A percentile compares a stretch with the other conserved stretches of the same genome.
Conservation (phyloP, 2,329 filamentous ascomycete genomes). For the Trichocomaceae sp. region DNA sequence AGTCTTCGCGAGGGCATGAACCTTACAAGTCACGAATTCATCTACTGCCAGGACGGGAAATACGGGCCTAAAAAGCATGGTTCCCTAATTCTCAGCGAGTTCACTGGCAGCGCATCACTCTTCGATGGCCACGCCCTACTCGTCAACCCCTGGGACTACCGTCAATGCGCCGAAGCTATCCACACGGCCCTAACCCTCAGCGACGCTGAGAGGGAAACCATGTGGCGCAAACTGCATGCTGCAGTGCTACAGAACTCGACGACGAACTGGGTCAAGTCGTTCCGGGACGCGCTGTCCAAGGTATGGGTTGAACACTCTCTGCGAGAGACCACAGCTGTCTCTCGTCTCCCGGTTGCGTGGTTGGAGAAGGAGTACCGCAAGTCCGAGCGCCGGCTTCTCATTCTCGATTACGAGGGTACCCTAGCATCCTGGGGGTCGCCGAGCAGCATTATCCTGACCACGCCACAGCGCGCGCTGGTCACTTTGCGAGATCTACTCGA, state of each 20-base stretch:
- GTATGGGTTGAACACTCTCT: slow-evolving; percentile 79
- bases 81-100: slow-evolving; percentile 87
- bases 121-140: slow-evolving; percentile 74
- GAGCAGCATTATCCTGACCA: slow-evolving; percentile 76
- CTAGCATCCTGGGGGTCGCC: slow-evolving; percentile 81
- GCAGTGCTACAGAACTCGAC: slow-evolving; percentile 77
- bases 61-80: slow-evolving; percentile 70
- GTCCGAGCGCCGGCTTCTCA: slow-evolving; percentile 67
- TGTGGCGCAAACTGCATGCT: slow-evolving; percentile 68
- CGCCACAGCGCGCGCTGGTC: slow-evolving; percentile 76
- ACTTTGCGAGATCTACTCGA: slow-evolving; percentile 73
- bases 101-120: slow-evolving; percentile 83
- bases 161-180: slow-evolving; percentile 79
- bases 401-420: slow-evolving; percentile 91
- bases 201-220: slow-evolving; percentile 62
- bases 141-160: slow-evolving; percentile 94
- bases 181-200: slow-evolving; percentile 74
- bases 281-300: slow-evolving; percentile 62
- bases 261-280: slow-evolving; percentile 74
- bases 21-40: slow-evolving; percentile 86
- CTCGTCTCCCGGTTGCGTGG: slow-evolving; percentile 65
- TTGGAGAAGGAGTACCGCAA: slow-evolving; percentile 61
- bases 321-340: slow-evolving; percentile 78
- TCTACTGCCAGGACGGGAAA: slow-evolving; percentile 84
- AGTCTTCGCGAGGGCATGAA: slow-evolving; percentile 98